A percentile compares a stretch with the other conserved stretches of the same genome.
phyloP scores from a whole-genome alignment of 2,329 filamentous ascomycete genomes.

The Metarhizium rileyi region DNA sequence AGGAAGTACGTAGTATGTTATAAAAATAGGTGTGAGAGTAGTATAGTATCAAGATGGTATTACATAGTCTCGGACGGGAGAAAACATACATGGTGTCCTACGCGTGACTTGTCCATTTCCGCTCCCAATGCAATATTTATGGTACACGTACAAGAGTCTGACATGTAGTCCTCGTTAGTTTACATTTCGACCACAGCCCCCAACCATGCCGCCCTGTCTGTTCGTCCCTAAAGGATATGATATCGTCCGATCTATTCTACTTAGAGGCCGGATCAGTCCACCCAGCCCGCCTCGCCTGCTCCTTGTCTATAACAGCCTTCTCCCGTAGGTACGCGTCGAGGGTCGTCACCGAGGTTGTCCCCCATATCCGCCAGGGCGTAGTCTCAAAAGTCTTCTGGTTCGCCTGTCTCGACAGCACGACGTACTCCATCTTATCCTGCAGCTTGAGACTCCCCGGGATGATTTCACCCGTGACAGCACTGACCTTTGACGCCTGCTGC shows the following conservation, averaged over 20 bases:
- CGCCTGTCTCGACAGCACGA: conserved; percentile 47
- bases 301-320: conserved; percentile 22
- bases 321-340: conserved; percentile 30
- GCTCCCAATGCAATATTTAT: conserved; percentile 3
- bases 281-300: conserved; percentile 23
- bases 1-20: neutral
- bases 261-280: conserved; percentile 15
- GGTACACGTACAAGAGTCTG: neutral
- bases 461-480: conserved; percentile 24
- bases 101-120: neutral
- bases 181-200: neutral
- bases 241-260: neutral
- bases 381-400: conserved; percentile 36
- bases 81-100: neutral
- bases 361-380: conserved; percentile 54
- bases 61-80: neutral
- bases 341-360: conserved; percentile 47
- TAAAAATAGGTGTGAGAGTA: neutral
- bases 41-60: neutral
- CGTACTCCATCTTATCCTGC: conserved; percentile 50
- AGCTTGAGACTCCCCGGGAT: conserved; percentile 38
- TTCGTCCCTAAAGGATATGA: no score
- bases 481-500: conserved; percentile 41
- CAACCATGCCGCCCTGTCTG: neutral
- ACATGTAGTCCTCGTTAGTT: neutral